Evolutionary conservation across 306 rosid genomes (phyloP), one percentile per base, ranked within the genome.

Genomic region (Cajanus cajan): DNA sequence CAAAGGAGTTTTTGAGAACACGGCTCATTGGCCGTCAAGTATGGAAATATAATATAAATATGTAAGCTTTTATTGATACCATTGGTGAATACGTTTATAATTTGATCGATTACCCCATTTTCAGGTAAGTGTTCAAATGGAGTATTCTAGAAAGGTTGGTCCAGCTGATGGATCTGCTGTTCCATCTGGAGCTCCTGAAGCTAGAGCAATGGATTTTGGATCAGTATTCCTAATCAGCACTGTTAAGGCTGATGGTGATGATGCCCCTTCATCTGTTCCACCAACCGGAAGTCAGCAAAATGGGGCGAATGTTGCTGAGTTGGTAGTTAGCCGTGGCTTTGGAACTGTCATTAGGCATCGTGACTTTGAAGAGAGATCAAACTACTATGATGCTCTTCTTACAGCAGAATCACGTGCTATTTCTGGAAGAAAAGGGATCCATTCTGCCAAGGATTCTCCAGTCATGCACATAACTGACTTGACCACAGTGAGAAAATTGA

Each of bases 291-390:
- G 75, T 81, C 95, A 74, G 66, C 85, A 86, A 63, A 76, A 74
- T 54, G 96, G 96, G 55, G 64, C 82, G 68, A 92, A 92, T 75
- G 65, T 92, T 4, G 94, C 86, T 16, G 97, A 92, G 82, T 64
- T 92, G 72, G 61, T 92, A 31, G 68, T 92, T 85, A 79, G 87
- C 25, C 91, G 97, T 62, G 97, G 97, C 77, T 87, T 90, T 82
- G 97, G 92, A 48, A 89, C 88, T 65, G 94, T 92, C 65, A 89
- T 92, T 51, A 88, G 90, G 52, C 97, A 92, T 80, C 90, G 97
- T 19, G 97, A 92, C 89, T 92, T 90, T 80, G 97, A 92, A 67
- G 97, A 92, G 83, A 88, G 97, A 63, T 92, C 97, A 73, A 92
- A 87, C 82, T 84, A 79, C 61, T 92, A 90, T 85, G 97, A 92